These are phyloP conservation scores for Aspergillus indologenus DNA, from an alignment of 495 filamentous ascomycete genomes.

Conservation along the genomic window DNA sequence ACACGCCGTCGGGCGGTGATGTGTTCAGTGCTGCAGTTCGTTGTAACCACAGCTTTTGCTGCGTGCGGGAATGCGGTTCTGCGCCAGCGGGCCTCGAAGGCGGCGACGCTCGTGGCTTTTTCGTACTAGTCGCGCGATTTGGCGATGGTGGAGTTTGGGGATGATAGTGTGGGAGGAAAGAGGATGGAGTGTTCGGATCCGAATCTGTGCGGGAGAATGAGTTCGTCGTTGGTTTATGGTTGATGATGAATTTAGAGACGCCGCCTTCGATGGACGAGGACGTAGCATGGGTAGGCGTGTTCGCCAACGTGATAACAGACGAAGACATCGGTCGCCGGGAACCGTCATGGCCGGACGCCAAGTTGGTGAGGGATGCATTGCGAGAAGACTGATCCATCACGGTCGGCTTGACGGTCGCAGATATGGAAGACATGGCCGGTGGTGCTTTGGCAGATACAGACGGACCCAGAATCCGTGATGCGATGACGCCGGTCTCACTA, in stretches of 20 bases:
- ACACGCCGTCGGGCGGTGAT: slow-evolving; percentile 42
- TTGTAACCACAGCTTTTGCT: slow-evolving; percentile 50
- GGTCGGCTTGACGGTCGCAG: slow-evolving; percentile 41
- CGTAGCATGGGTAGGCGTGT: slow-evolving; percentile 34
- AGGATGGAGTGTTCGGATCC: slow-evolving; percentile 49
- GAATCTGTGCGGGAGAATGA: slow-evolving; percentile 42
- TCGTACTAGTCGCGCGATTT: slow-evolving; percentile 18
- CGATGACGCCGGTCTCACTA: slow-evolving; percentile 36
- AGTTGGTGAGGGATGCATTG: slow-evolving; percentile 37
- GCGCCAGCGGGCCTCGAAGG: slow-evolving; percentile 36
- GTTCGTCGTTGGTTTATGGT: slow-evolving; percentile 31
- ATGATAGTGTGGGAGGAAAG: slow-evolving; percentile 48
- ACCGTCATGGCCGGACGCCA: slow-evolving; percentile 34
- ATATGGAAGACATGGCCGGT: slow-evolving; percentile 49
- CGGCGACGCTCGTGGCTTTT: slow-evolving; percentile 28
- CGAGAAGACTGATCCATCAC: slow-evolving; percentile 32
- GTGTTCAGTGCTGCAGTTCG: slow-evolving; percentile 47
- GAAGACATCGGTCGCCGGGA: slow-evolving; percentile 36
- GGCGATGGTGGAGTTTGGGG: slow-evolving; percentile 47
- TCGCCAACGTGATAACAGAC: slow-evolving; percentile 25
- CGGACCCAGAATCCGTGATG: slow-evolving; percentile 39
- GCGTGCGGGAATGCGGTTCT: slow-evolving; percentile 43
- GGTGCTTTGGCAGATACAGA: slow-evolving; percentile 45
- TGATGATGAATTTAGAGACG: slow-evolving; percentile 45
- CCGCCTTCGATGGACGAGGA: slow-evolving; percentile 50